Conservation (phyloP, 2,329 filamentous ascomycete genomes). For the Aspergillus sojae region DNA sequence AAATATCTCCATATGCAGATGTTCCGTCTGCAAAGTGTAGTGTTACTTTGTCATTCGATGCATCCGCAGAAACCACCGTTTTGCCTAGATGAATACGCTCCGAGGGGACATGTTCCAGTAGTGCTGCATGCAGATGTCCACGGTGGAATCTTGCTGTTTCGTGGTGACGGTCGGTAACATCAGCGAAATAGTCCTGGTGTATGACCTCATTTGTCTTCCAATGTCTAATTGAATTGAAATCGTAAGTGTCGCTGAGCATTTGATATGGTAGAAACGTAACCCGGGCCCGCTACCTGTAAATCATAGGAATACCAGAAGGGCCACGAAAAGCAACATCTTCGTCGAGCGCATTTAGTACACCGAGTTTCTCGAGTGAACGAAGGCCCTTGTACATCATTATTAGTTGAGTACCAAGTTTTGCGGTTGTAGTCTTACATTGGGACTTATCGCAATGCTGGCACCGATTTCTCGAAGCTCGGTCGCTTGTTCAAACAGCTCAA, state of each 20-base stretch:
- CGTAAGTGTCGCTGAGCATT: background rate
- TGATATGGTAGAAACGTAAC: background rate
- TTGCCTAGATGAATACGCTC: constrained; percentile 50
- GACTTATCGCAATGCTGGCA: constrained; percentile 34
- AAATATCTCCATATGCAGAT: constrained; percentile 47
- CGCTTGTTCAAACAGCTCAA: constrained; percentile 56
- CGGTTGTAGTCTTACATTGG: constrained; percentile 43
- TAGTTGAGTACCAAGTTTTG: background rate
- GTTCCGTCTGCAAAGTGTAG: constrained; percentile 55
- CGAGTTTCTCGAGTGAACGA: constrained; percentile 54
- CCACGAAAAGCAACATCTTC: constrained; percentile 44
- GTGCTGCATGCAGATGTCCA: constrained; percentile 53
- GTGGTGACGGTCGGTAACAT: constrained; percentile 43
- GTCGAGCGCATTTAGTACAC: constrained; percentile 50
- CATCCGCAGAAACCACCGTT: constrained; percentile 40
- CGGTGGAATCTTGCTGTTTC: constrained; percentile 52
- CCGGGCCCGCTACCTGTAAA: constrained; percentile 41
- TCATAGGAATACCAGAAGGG: constrained; percentile 49
- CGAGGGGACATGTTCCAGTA: constrained; percentile 49
- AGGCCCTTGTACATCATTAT: constrained; percentile 37
- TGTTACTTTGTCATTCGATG: constrained; percentile 32
- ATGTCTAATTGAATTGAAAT: constrained; percentile 33
- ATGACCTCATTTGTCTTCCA: constrained; percentile 48
- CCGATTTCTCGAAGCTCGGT: constrained; percentile 26
- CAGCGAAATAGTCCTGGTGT: constrained; percentile 39